These are phyloP conservation scores for Colletotrichum somersetense DNA, from an alignment of 2,329 filamentous ascomycete genomes.

Conservation along the genomic window DNA sequence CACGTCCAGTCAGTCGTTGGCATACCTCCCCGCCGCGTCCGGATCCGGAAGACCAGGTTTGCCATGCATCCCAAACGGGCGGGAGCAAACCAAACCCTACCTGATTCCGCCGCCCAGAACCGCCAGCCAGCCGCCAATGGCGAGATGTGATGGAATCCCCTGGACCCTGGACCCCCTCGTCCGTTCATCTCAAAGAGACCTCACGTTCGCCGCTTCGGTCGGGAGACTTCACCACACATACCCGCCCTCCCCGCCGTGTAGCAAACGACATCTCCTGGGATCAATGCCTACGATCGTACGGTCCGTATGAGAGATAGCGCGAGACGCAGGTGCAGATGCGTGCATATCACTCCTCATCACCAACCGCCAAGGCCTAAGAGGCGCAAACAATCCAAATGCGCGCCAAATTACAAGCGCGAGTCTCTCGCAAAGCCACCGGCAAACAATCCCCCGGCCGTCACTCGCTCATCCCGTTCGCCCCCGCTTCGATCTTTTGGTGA, in stretches of 20 bases:
- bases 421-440: background rate
- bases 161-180: constrained; percentile 14
- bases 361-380: constrained; percentile 39
- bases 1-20: background rate
- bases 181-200: background rate
- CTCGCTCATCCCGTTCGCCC: constrained; percentile 17
- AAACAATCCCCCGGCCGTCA: constrained; percentile 7
- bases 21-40: background rate
- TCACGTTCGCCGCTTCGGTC: background rate
- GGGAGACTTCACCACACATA: background rate
- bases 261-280: constrained; percentile 5
- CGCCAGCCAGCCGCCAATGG: constrained; percentile 33
- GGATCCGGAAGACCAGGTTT: constrained; percentile 29
- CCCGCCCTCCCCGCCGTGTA: background rate
- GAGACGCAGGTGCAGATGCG: constrained; percentile 29
- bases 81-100: constrained; percentile 1
- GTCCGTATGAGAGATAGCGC: background rate
- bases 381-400: constrained; percentile 10
- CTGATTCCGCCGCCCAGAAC: constrained; percentile 28
- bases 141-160: constrained; percentile 27
- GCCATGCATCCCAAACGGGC: constrained; percentile 27
- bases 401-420: background rate
- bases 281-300: constrained; percentile 8
- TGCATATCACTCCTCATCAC: constrained; percentile 23
- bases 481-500: background rate